Conservation (phyloP, 169 alveolate species). For the Babesia divergens region DNA sequence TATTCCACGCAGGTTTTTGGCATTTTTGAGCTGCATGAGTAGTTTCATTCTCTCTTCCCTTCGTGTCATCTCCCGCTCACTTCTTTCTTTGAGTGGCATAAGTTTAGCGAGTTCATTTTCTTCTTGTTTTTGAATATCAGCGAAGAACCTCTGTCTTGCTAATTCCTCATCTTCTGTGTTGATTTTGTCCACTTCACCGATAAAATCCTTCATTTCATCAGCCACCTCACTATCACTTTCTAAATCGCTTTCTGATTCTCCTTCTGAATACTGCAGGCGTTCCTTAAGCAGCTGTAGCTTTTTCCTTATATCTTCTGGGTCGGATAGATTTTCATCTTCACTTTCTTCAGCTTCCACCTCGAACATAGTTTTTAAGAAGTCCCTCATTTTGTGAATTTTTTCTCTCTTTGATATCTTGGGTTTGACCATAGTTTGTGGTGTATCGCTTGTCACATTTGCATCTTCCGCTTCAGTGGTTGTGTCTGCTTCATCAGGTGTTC, state of each 20-base stretch:
- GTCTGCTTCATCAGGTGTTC: neutral
- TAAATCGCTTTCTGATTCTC: constrained; percentile 44
- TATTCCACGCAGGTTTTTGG: constrained; percentile 9
- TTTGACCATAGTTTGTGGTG: neutral
- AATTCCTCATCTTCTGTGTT: constrained; percentile 65
- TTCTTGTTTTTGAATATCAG: constrained; percentile 42
- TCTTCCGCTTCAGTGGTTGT: neutral
- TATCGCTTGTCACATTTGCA: neutral
- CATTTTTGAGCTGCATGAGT: constrained; percentile 46
- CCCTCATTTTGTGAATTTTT: constrained; percentile 31
- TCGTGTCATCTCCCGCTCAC: constrained; percentile 55
- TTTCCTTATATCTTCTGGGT: constrained; percentile 60
- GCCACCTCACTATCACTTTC: constrained; percentile 34
- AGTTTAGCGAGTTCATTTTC: constrained; percentile 48
- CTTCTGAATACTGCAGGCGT: constrained; percentile 32
- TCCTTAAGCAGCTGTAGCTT: constrained; percentile 40
- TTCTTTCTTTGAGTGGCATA: constrained; percentile 58
- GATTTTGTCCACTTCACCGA: constrained; percentile 49
- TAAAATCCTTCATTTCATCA: constrained; percentile 54
- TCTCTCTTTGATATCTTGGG: neutral
- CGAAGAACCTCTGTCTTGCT: constrained; percentile 58
- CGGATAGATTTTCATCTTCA: constrained; percentile 63
- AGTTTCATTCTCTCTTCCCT: constrained; percentile 51
- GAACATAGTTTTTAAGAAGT: constrained; percentile 48
- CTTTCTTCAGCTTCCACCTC: constrained; percentile 62